Base-by-base conservation (phyloP, 768 basidiomycete species). In the Lenzites betulinus region DNA sequence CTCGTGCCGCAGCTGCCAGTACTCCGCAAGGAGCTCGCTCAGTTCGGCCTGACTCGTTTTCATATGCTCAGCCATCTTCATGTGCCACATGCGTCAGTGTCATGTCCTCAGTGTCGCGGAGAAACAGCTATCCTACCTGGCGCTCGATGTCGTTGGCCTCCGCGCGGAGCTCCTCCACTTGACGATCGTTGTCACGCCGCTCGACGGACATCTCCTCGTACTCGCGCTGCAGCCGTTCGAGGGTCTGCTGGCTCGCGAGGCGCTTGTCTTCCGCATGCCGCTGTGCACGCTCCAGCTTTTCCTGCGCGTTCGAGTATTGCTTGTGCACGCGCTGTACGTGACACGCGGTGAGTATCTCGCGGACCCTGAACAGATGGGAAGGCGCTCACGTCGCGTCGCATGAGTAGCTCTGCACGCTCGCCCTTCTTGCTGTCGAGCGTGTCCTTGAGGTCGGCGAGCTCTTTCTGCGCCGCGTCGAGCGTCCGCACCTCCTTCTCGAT, bases 201-300 rank as follows among this genome's bases (percentile, higher is more conserved):
- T 91, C 91, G 16, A 83, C 65, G 18, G 81, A 83, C 89, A 93
- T 92, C 63, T 87, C 81, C 47, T 89, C 85, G 70, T 91, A 93
- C 73, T 94, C 90, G 38, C 76, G 80, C 69, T 93, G 86, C 20
- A 96, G 77, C 13, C 85, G 81, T 51, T 89, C 87, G 57, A 95
- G 87, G 7, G 86, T 88, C 60, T 83, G 80, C 62, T 88, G 86
- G 66, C 85, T 88, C n/a, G 86, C 81, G 13, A 79, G 67, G 56
- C 88, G 86, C 71, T 90, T 90, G 58, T 95, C 93, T 71, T 91
- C 89, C 7, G 88, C 87, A 63, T 90, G 88, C 61, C 83, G 81
- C 68, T 91, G 87, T 0, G 90, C 88, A 26, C 91, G 84, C 57
- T 89, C 85, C 9, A 94, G 81, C 72, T 93, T 94, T 65, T 92